phyloP scores from a whole-genome alignment of 164 flowering plant genomes.

The Macadamia integrifolia region DNA sequence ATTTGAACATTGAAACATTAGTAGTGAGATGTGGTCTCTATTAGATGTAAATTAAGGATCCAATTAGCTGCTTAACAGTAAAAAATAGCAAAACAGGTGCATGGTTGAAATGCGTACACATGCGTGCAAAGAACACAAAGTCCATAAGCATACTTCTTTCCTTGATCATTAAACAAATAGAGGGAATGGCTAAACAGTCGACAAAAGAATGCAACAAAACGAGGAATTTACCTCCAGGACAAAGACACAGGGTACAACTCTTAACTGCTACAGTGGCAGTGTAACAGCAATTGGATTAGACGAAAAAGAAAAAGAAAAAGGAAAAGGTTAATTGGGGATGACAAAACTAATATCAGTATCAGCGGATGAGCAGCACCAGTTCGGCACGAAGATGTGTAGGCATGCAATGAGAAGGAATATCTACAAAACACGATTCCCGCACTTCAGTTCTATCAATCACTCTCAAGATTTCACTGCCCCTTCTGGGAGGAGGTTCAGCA shows the following conservation, averaged over 20 bases:
- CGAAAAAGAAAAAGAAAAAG: too few relatives aligned
- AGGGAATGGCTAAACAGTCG: not conserved
- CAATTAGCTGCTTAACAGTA: too few relatives aligned
- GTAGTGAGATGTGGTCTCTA: too few relatives aligned
- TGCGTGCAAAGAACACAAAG: not conserved
- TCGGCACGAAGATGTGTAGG: not conserved
- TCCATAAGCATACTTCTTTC: not conserved
- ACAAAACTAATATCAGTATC: too few relatives aligned
- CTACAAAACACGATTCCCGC: not conserved
- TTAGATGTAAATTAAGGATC: too few relatives aligned
- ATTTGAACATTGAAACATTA: too few relatives aligned
- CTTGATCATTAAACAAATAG: not conserved
- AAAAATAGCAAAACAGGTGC: too few relatives aligned
- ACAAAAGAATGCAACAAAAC: not conserved
- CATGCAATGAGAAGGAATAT: not conserved
- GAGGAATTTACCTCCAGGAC: not conserved
- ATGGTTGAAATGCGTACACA: too few relatives aligned
- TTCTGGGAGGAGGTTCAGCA: constrained; percentile 8
- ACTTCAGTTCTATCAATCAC: constrained; percentile 3
- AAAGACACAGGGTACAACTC: not conserved
- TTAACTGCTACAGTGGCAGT: not conserved
- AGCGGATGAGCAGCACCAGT: constrained; percentile 3
- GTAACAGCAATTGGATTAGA: too few relatives aligned
- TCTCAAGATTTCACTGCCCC: constrained; percentile 4
- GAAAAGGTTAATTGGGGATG: too few relatives aligned